Base-by-base conservation (phyloP, 805 yeast genomes). In the Kazachstania bromeliacearum region DNA sequence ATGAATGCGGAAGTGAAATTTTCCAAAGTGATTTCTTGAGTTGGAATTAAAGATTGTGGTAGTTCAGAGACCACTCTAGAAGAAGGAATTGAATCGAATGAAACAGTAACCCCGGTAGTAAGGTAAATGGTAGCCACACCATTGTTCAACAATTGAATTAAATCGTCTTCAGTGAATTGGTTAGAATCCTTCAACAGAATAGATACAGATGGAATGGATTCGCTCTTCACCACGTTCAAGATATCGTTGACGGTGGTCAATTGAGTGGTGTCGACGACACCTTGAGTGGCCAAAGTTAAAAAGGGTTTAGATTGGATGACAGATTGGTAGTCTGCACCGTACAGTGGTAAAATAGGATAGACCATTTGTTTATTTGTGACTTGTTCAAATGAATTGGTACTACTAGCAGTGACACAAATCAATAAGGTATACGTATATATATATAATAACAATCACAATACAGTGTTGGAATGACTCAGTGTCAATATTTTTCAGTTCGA, bases 51-150 rank as follows among this genome's bases (percentile, higher is more conserved):
- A 16, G 12, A 31, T 8, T 26, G 5, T 17, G 33, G 28, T 2
- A 22, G 18, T 3, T 10, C 4, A 7, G 22, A n/a, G 4, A 65
- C 61, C 35, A 77, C 51, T 44, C 83, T 63, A 5, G 58, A 50
- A 8, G 57, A 50, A 27, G 84, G 80, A 27, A 79, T 69, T 0
- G 50, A 47, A 1, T 58, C 65, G 23, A 51, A 53, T 3, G 45
- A 34, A 6, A 42, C 48, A 4, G 57, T 34, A 10, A 28, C 26
- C 1, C 18, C 8, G 16, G 25, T 12, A 19, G 36, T 30, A n/a
- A n/a, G n/a, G 37, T 75, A 60, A 4, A 79, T 48, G 14, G 66
- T 62, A 18, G 59, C 50, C 10, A 77, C 71, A 31, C 92, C 92
- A 34, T 63, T 64, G 50, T 83, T 81, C 39, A 83, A 65, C 26